A percentile compares a stretch with the other conserved stretches of the same genome.
Evolutionary conservation across 768 basidiomycete genomes (phyloP).

Genomic region (Erythrobasidium yunnanense): DNA sequence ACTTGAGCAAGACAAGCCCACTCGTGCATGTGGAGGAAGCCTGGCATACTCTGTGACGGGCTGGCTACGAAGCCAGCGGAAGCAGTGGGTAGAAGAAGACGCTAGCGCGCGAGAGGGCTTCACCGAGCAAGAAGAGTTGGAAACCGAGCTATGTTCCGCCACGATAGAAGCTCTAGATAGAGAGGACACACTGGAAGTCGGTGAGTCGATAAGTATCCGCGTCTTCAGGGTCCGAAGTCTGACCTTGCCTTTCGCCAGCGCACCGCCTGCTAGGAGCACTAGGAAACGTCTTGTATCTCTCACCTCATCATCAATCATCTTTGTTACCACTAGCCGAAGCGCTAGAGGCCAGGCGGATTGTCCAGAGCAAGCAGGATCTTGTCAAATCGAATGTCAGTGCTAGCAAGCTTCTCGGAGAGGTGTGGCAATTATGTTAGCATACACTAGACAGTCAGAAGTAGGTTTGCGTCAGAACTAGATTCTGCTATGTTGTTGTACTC

Average conservation of each 20-base stretch:
- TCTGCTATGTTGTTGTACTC: no score
- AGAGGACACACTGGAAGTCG: constrained; percentile 70
- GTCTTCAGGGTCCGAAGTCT: constrained; percentile 8
- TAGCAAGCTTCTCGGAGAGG: neutral
- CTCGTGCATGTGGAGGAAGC: constrained; percentile 70
- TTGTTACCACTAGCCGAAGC: constrained; percentile 58
- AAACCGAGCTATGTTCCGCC: constrained; percentile 70
- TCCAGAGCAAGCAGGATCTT: constrained; percentile 51
- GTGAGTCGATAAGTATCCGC: constrained; percentile 48
- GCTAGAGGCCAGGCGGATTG: constrained; percentile 51
- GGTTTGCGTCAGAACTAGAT: no score
- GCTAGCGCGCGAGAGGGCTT: constrained; percentile 43
- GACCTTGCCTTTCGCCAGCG: constrained; percentile 45
- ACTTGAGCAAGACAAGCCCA: constrained; percentile 55
- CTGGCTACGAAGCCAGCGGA: constrained; percentile 50
- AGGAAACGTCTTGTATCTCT: constrained; percentile 62
- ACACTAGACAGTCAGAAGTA: no score
- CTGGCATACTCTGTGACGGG: constrained; percentile 65
- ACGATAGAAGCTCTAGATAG: constrained; percentile 65
- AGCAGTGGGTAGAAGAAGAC: constrained; percentile 21
- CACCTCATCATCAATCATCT: constrained; percentile 53
- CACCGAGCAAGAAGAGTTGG: constrained; percentile 64
- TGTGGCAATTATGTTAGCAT: no score
- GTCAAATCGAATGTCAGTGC: constrained; percentile 45
- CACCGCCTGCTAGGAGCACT: constrained; percentile 72